Evolutionary conservation across 768 basidiomycete species (phyloP).

Genomic region (Brasilioporus rufonigricans): DNA sequence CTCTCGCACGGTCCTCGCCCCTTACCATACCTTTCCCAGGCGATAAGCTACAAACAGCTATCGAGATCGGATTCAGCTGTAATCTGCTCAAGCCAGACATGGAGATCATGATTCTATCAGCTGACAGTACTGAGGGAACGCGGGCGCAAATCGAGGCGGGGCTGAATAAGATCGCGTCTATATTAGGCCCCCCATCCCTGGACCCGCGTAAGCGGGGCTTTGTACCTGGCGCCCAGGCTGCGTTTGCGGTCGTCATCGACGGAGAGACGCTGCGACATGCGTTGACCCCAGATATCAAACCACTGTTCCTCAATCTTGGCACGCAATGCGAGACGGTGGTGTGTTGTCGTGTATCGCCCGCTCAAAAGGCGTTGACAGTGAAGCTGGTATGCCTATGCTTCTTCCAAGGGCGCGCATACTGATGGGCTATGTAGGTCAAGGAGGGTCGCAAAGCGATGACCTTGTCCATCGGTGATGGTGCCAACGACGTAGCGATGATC

Average conservation of each 20-base stretch:
- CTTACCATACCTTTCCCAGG: constrained; percentile 41
- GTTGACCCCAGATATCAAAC: constrained; percentile 71
- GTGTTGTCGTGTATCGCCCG: constrained; percentile 96
- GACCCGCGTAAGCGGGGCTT: constrained; percentile 65
- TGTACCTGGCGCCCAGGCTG: constrained; percentile 57
- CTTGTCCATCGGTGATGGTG: constrained; percentile 93
- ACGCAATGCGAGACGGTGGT: constrained; percentile 98
- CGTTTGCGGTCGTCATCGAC: constrained; percentile 95
- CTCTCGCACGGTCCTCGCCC: not conserved
- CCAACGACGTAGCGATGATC: constrained; percentile 99
- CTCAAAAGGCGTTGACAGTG: constrained; percentile 97
- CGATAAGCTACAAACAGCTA: constrained; percentile 97
- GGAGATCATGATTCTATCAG: constrained; percentile 97
- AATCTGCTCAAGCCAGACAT: constrained; percentile 91
- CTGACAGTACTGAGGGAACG: constrained; percentile 70
- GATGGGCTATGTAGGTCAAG: constrained; percentile 62
- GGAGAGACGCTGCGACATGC: constrained; percentile 89
- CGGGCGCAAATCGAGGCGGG: constrained; percentile 88
- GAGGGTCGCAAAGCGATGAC: constrained; percentile 97
- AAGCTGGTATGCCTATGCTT: constrained; percentile 60
- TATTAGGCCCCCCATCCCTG: constrained; percentile 71
- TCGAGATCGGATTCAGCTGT: constrained; percentile 95
- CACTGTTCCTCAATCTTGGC: constrained; percentile 84
- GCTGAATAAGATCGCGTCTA: constrained; percentile 89
- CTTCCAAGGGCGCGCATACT: not conserved